Percentiles rank a stretch among this genome's conserved stretches.
Conservation (phyloP, 2,329 filamentous ascomycete genomes). For the Dothideomycetes sp. region DNA sequence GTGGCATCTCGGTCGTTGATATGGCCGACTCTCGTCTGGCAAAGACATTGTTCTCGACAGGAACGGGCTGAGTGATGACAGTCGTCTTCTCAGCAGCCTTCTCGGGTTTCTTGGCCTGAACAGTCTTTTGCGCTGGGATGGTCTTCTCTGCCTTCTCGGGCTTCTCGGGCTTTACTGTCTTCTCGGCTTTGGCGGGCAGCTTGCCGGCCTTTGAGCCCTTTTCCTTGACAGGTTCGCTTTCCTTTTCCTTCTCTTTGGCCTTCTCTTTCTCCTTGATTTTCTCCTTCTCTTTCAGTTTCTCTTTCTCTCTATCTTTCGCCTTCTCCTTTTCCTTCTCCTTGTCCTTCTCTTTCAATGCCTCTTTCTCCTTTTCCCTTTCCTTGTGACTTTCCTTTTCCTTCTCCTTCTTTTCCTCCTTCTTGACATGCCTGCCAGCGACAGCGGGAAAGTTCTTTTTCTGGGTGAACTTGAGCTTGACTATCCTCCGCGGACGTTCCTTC, state of each 20-base stretch:
- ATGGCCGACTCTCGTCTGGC: conserved; percentile 6
- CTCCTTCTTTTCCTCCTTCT: conserved; percentile 12
- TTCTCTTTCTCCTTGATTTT: conserved; percentile 23
- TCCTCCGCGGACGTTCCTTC: conserved; percentile 9
- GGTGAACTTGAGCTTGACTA: conserved; percentile 24
- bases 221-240: conserved; percentile 24
- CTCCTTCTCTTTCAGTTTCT: conserved; percentile 22
- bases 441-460: conserved; percentile 13
- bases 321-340: conserved; percentile 16
- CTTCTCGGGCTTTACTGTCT: conserved; percentile 16
- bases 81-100: conserved; percentile 11
- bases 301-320: conserved; percentile 14
- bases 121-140: conserved; percentile 11
- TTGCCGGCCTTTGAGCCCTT: conserved; percentile 14
- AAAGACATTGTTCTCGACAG: not conserved
- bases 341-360: conserved; percentile 9
- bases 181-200: conserved; percentile 11
- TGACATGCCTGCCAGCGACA: conserved; percentile 5
- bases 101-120: conserved; percentile 15
- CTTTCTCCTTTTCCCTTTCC: not conserved
- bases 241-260: conserved; percentile 21
- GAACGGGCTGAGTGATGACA: not conserved
- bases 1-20: conserved; percentile 7
- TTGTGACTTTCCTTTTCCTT: conserved; percentile 13
- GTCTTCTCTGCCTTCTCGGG: conserved; percentile 9